phyloP scores from a whole-genome alignment of 768 basidiomycete genomes.

The Suillus hirtellus region DNA sequence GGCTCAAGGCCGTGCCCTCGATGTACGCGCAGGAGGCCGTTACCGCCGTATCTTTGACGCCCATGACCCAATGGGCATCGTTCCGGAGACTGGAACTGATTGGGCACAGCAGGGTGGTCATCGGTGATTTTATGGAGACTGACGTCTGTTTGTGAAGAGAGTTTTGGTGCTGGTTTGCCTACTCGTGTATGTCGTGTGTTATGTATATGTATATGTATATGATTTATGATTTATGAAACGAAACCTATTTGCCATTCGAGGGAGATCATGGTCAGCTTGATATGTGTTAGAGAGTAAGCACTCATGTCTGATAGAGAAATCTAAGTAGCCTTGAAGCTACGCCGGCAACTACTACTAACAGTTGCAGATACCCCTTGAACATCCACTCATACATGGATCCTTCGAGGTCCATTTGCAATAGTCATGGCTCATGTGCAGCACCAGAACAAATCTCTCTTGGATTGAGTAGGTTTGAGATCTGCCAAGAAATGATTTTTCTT shows the following conservation, averaged over 20 bases:
- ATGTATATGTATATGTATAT: not conserved
- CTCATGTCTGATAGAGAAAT: not conserved
- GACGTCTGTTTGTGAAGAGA: not conserved
- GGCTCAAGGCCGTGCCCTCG: constrained; percentile 14
- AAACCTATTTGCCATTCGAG: not conserved
- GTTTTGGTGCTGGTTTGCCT: not conserved
- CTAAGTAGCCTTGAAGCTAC: not conserved
- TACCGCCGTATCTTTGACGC: constrained; percentile 11
- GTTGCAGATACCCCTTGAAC: too few species aligned
- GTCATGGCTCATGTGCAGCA: too few species aligned
- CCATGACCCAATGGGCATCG: constrained; percentile 8
- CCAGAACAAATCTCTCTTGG: too few species aligned
- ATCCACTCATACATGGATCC: too few species aligned
- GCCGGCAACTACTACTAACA: not conserved
- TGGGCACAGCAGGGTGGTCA: not conserved
- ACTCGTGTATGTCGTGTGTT: not conserved
- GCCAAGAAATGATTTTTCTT: too few species aligned
- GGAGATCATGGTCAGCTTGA: not conserved
- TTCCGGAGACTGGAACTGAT: constrained; percentile 13
- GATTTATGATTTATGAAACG: constrained; percentile 4
- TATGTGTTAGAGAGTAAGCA: not conserved
- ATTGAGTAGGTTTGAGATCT: too few species aligned
- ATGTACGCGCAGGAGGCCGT: constrained; percentile 11
- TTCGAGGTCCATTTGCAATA: too few species aligned
- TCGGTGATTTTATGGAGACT: not conserved